Evolutionary conservation across 306 rosid genomes (phyloP).

Genomic region (Cucurbita argyrosperma): DNA sequence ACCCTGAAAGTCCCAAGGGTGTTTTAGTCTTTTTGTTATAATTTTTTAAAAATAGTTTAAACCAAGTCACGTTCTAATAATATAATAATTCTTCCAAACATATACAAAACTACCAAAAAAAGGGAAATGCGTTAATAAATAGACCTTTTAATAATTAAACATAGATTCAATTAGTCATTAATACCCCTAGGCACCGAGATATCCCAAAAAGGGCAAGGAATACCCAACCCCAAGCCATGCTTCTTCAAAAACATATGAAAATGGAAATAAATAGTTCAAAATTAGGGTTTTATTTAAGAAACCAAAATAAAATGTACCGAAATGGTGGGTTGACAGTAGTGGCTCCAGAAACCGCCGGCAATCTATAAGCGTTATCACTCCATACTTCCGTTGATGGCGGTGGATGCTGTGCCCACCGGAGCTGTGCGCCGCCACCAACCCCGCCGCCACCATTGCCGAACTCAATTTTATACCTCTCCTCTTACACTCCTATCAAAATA

Average conservation of each 20-base stretch:
- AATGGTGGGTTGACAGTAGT: constrained; percentile 21
- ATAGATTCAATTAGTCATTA: neutral
- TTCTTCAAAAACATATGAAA: neutral
- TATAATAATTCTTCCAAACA: neutral
- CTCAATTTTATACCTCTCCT: constrained; percentile 35
- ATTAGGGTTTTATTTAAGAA: neutral
- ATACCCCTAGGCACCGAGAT: neutral
- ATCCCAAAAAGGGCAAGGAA: neutral
- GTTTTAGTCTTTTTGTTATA: neutral
- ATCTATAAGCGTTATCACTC: constrained; percentile 34
- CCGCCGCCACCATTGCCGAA: constrained; percentile 43
- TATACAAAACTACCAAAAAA: neutral
- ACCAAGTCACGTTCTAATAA: too few species aligned
- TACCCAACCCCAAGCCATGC: neutral
- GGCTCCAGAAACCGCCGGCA: constrained; percentile 36
- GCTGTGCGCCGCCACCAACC: constrained; percentile 33
- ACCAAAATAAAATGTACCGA: constrained; percentile 14
- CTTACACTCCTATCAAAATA: constrained; percentile 31
- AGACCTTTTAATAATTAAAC: neutral
- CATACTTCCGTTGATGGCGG: constrained; percentile 26
- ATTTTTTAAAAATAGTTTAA: too few species aligned
- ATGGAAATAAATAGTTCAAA: neutral
- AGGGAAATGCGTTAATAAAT: neutral
- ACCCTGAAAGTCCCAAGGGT: constrained; percentile 17
- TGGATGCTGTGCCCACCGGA: constrained; percentile 11